Evolutionary conservation across 441 rosid species (phyloP), one percentile per base, ranked within the genome.

Genomic region (Populus hybrid): DNA sequence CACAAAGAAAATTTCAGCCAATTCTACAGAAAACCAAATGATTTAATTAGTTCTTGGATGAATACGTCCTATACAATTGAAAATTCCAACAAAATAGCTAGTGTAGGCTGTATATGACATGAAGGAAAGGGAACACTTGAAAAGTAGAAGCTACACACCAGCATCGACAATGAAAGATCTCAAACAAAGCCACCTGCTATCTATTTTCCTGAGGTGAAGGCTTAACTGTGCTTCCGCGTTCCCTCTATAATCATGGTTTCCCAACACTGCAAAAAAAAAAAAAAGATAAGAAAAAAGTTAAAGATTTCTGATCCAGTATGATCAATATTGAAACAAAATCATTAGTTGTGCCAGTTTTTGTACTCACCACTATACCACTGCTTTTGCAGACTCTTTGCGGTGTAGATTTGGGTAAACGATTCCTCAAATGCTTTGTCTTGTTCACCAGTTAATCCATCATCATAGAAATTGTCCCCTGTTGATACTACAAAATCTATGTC

Each of bases 391-490:
- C 97, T 86, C 1, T 84, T 66, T 5, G 91, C 90, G 2, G 91
- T 86, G 87, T 91, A 93, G 78, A 93, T 87, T 1, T 82, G 59
- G 8, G 88, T 74, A 70, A 93, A 93, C 5, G 98, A 93, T 38
- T 93, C 86, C 46, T 79, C 74, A 75, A 93, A 93, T 1, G 88
- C 85, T 0, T 81, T 72, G 68, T 93, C 98, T 34, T 86, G 40
- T 71, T 82, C 87, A 57, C 86, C 82, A 9, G 69, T 82, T 70
- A 91, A 78, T 28, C 95, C 98, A 73, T 89, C 80, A 63, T 94
- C 98, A 68, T 94, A 94, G 76, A 90, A 91, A 74, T 93, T 93
- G 74, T 93, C 97, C 50, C 95, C 97, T 5, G 95, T 93, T 8
- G 97, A 92, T 9, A 92, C 86, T 26, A 94, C 95, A 79, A 94